Conservation (phyloP, 2,329 filamentous ascomycete species). For the Beauveria sp. region DNA sequence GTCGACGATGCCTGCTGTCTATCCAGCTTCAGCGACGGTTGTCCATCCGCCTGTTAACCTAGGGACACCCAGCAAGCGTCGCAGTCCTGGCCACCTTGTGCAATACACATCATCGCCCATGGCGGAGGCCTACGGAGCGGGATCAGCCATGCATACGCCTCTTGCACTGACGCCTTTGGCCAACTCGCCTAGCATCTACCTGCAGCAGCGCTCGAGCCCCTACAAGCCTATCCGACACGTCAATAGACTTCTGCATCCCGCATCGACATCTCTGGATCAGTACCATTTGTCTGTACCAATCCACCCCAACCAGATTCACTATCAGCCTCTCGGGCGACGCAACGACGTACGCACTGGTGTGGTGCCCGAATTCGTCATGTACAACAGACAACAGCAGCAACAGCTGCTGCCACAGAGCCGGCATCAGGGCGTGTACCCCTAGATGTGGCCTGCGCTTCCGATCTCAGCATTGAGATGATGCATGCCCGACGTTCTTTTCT, state of each 20-base stretch:
- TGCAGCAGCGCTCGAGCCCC: constrained; percentile 82
- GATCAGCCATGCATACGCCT: constrained; percentile 50
- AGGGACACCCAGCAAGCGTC: constrained; percentile 45
- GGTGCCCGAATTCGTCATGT: constrained; percentile 53
- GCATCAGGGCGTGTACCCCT: constrained; percentile 9
- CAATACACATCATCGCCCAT: constrained; percentile 56
- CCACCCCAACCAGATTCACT: constrained; percentile 70
- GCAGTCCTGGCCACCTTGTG: constrained; percentile 42
- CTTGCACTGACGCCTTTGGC: constrained; percentile 55
- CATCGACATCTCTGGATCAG: constrained; percentile 69
- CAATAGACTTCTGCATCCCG: constrained; percentile 82
- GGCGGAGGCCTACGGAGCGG: constrained; percentile 51
- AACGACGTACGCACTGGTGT: constrained; percentile 62
- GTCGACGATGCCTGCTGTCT: constrained; percentile 1
- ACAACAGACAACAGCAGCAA: constrained; percentile 24
- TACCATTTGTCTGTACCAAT: constrained; percentile 53
- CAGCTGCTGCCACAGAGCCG: constrained; percentile 13
- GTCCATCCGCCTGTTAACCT: constrained; percentile 27
- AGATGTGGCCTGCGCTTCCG: background rate
- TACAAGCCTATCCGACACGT: constrained; percentile 87
- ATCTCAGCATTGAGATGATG: background rate
- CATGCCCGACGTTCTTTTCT: background rate
- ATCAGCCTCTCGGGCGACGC: constrained; percentile 67
- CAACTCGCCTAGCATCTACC: constrained; percentile 79
- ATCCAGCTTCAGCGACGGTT: constrained; percentile 12